A percentile compares a stretch with the other conserved stretches of the same genome.
These are phyloP conservation scores for Colletotrichum sojae DNA, from an alignment of 2,329 filamentous ascomycete genomes.

Conservation along the genomic window DNA sequence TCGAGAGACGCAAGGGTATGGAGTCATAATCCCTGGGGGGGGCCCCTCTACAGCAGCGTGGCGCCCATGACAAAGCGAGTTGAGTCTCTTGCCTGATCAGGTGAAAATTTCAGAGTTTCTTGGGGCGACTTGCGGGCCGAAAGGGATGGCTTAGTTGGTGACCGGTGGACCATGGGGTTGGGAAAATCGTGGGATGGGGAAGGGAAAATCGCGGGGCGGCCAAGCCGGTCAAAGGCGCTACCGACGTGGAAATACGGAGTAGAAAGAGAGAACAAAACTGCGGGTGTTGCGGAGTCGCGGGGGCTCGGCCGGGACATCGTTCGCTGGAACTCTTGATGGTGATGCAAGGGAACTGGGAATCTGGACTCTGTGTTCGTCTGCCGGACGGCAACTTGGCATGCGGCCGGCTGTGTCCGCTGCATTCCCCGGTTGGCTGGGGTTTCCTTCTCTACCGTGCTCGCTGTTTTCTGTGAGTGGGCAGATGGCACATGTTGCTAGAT, in stretches of 20 bases:
- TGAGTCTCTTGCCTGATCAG: neutral
- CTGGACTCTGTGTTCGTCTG: neutral
- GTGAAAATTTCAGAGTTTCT: neutral
- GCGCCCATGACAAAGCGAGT: conserved; percentile 19
- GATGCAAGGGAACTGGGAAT: neutral
- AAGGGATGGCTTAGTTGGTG: neutral
- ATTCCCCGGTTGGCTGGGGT: neutral
- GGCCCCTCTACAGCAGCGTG: conserved; percentile 10
- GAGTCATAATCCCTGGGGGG: conserved; percentile 37
- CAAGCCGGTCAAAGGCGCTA: conserved; percentile 24
- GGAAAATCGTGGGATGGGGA: conserved; percentile 19
- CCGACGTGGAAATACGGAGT: conserved; percentile 12
- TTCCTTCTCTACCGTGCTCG: too few relatives aligned
- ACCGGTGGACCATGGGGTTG: conserved; percentile 1
- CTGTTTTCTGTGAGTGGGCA: too few relatives aligned
- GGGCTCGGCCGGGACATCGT: conserved; percentile 29
- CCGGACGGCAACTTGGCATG: conserved; percentile 5
- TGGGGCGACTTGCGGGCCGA: conserved; percentile 30
- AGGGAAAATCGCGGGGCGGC: conserved; percentile 36
- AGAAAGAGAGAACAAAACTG: conserved; percentile 22
- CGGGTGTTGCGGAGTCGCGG: conserved; percentile 37
- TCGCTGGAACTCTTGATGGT: conserved; percentile 34
- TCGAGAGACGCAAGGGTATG: conserved; percentile 22
- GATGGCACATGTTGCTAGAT: neutral
- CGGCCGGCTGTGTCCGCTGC: neutral